Evolutionary conservation across 495 filamentous ascomycete genomes (phyloP).

Genomic region (Filosporella fistucella): DNA sequence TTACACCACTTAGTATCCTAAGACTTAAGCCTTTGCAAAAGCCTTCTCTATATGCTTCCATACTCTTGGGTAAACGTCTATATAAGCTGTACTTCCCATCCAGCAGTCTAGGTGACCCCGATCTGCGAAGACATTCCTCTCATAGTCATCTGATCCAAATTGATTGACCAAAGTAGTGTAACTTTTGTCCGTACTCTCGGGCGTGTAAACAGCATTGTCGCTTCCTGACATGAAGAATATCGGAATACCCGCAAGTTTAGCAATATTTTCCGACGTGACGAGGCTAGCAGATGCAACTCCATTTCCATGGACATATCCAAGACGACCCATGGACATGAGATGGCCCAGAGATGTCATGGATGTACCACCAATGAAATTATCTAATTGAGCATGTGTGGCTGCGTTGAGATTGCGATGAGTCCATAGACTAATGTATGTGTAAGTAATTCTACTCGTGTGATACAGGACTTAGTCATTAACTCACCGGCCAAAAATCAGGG

Average conservation of each 20-base stretch:
- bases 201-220: constrained; percentile 56
- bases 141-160: constrained; percentile 46
- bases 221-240: constrained; percentile 54
- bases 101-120: constrained; percentile 66
- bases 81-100: constrained; percentile 58
- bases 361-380: constrained; percentile 57
- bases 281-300: constrained; percentile 38
- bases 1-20: too few relatives aligned
- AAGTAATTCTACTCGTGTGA: neutral
- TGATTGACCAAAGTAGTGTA: constrained; percentile 50
- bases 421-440: constrained; percentile 36
- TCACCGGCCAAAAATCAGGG: constrained; percentile 57
- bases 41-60: constrained; percentile 49
- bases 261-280: constrained; percentile 42
- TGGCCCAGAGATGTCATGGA: constrained; percentile 52
- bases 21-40: too few relatives aligned
- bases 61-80: constrained; percentile 59
- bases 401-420: constrained; percentile 60
- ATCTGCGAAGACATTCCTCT: constrained; percentile 47
- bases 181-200: constrained; percentile 50
- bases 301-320: constrained; percentile 49
- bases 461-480: constrained; percentile 12
- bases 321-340: constrained; percentile 51
- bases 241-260: constrained; percentile 47
- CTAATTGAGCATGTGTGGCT: constrained; percentile 57